phyloP scores from a whole-genome alignment of 805 yeast species.

The Ogataea paraovalis region DNA sequence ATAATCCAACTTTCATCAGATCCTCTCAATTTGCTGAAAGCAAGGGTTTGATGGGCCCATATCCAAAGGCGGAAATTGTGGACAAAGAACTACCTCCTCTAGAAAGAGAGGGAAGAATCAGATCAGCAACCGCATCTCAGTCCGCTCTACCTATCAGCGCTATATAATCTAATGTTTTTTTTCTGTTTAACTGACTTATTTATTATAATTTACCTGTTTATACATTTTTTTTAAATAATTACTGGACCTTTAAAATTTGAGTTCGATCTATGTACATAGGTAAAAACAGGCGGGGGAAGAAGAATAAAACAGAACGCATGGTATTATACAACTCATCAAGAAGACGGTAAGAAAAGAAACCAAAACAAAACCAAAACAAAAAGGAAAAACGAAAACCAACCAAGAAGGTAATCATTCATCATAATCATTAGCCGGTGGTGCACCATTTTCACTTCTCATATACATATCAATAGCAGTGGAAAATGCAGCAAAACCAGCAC shows the following conservation, averaged over 20 bases:
- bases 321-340: neutral
- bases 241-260: neutral
- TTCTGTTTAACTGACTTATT: neutral
- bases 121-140: conserved; percentile 11
- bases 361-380: neutral
- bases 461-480: conserved; percentile 85
- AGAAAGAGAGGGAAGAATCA: conserved; percentile 62
- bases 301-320: neutral
- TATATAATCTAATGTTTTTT: neutral
- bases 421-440: conserved; percentile 86
- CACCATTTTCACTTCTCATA: conserved; percentile 75
- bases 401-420: conserved; percentile 41
- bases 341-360: too few species aligned
- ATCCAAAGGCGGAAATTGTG: conserved; percentile 59
- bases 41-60: conserved; percentile 90
- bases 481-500: conserved; percentile 97
- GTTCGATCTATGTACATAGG: neutral
- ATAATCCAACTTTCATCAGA: conserved; percentile 63
- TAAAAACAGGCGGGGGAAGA: neutral
- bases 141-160: neutral
- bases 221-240: too few species aligned
- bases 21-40: conserved; percentile 80
- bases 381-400: neutral
- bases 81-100: conserved; percentile 66
- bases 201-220: too few species aligned